These are phyloP conservation scores for Pelargonium citronellum DNA, from an alignment of 441 rosid genomes.

Conservation along the genomic window DNA sequence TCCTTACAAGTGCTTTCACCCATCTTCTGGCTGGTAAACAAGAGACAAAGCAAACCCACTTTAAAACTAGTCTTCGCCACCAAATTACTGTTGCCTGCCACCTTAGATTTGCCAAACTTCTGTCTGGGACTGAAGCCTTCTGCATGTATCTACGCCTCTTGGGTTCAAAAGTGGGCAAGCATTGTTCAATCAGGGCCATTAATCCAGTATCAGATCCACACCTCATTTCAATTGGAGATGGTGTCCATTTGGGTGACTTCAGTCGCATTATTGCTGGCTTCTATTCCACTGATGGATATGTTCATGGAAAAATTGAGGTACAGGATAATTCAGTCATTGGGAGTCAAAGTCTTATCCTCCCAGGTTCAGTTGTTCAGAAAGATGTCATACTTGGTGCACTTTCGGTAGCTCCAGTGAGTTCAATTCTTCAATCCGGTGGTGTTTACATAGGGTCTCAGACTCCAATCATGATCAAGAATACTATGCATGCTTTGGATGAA, in stretches of 20 bases:
- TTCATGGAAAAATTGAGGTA: constrained; percentile 35
- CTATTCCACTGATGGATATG: constrained; percentile 39
- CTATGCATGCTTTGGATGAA: constrained; percentile 55
- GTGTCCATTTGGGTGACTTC: constrained; percentile 71
- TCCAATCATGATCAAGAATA: constrained; percentile 60
- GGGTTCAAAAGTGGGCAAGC: constrained; percentile 51
- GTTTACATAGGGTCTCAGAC: constrained; percentile 55
- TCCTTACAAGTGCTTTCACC: constrained; percentile 37
- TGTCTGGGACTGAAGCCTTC: constrained; percentile 66
- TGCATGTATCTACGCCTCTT: constrained; percentile 50
- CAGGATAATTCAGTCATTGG: constrained; percentile 60
- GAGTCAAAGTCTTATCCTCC: constrained; percentile 59
- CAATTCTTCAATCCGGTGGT: constrained; percentile 52
- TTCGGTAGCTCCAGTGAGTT: constrained; percentile 54
- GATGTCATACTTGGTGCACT: constrained; percentile 64
- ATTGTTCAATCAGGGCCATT: constrained; percentile 64
- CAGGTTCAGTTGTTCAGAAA: constrained; percentile 43
- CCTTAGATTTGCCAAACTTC: constrained; percentile 54
- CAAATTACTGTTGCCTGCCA: constrained; percentile 55
- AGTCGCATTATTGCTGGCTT: constrained; percentile 47
- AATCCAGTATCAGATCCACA: constrained; percentile 55
- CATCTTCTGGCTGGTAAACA: constrained; percentile 30
- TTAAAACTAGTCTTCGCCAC: constrained; percentile 44
- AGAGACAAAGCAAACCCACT: constrained; percentile 28
- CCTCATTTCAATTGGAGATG: constrained; percentile 40